phyloP scores from a whole-genome alignment of 1,139 yeast genomes.

The Sugiyamaella grinbergsii region DNA sequence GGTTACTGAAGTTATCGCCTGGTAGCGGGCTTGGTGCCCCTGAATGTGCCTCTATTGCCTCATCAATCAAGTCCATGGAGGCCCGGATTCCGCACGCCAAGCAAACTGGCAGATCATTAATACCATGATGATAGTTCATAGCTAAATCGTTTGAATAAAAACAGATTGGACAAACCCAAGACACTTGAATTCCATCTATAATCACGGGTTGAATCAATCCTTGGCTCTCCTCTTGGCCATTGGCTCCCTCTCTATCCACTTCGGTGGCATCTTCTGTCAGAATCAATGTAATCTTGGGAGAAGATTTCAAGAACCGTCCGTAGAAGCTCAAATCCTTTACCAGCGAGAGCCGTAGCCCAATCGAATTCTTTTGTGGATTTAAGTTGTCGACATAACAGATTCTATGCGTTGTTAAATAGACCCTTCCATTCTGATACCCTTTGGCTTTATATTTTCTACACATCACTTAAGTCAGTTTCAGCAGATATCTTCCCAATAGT shows the following conservation, averaged over 20 bases:
- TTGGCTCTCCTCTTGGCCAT: slow-evolving; percentile 6
- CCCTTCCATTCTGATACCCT: slow-evolving; percentile 70
- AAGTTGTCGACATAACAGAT: slow-evolving; percentile 69
- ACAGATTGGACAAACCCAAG: slow-evolving; percentile 88
- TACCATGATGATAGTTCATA: slow-evolving; percentile 43
- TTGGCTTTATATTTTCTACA: slow-evolving; percentile 61
- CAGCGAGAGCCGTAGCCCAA: slow-evolving; percentile 53
- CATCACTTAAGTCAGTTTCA: slow-evolving; percentile 12
- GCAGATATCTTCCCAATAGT: too few species aligned
- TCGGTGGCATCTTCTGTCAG: slow-evolving; percentile 30
- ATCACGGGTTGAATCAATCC: slow-evolving; percentile 11
- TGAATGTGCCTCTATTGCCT: slow-evolving; percentile 30
- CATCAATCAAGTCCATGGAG: slow-evolving; percentile 42
- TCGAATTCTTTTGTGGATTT: slow-evolving; percentile 48
- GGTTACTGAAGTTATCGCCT: not conserved
- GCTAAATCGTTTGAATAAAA: slow-evolving; percentile 61
- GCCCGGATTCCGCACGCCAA: slow-evolving; percentile 74
- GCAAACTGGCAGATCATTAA: slow-evolving; percentile 57
- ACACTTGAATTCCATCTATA: slow-evolving; percentile 29
- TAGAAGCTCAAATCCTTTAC: slow-evolving; percentile 52
- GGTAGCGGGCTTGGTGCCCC: slow-evolving; percentile 16
- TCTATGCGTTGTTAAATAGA: slow-evolving; percentile 73
- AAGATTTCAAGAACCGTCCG: slow-evolving; percentile 69
- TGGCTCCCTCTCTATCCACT: not conserved
- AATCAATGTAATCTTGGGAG: slow-evolving; percentile 66